Conservation (phyloP, 2,329 filamentous ascomycete genomes). For the Alternaria solani region DNA sequence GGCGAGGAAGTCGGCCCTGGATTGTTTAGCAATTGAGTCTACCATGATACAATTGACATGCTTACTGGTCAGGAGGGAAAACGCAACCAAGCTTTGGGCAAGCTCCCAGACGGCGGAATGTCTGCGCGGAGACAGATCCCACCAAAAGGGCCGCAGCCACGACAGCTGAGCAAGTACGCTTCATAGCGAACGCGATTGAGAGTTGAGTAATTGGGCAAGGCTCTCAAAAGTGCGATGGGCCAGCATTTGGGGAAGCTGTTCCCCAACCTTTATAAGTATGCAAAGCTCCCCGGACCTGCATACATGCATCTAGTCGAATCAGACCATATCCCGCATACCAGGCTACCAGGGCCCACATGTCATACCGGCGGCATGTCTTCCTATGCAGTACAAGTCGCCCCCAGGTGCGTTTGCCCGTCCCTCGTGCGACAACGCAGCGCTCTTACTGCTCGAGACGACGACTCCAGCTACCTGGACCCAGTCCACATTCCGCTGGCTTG, state of each 20-base stretch:
- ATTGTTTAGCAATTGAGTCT: slow-evolving; percentile 13
- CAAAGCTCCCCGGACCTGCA: slow-evolving; percentile 35
- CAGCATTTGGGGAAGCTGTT: slow-evolving; percentile 22
- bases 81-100: slow-evolving; percentile 65
- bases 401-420: slow-evolving; percentile 27
- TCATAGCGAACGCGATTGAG: slow-evolving; percentile 40
- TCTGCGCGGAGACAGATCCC: slow-evolving; percentile 55
- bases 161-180: slow-evolving; percentile 37
- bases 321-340: slow-evolving; percentile 9
- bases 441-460: slow-evolving; percentile 42
- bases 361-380: slow-evolving; percentile 20
- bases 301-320: slow-evolving; percentile 18
- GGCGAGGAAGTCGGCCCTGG: slow-evolving; percentile 77
- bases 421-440: slow-evolving; percentile 39
- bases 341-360: slow-evolving; percentile 24
- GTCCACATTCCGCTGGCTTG: slow-evolving; percentile 28
- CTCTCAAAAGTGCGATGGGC: slow-evolving; percentile 32
- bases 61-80: slow-evolving; percentile 66
- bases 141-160: slow-evolving; percentile 40
- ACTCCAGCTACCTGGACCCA: slow-evolving; percentile 29
- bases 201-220: slow-evolving; percentile 18
- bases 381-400: slow-evolving; percentile 16
- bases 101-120: slow-evolving; percentile 63
- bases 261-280: slow-evolving; percentile 41
- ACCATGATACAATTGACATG: slow-evolving; percentile 7